phyloP scores from a whole-genome alignment of 208 protist genomes.

The Leishmania turanica region DNA sequence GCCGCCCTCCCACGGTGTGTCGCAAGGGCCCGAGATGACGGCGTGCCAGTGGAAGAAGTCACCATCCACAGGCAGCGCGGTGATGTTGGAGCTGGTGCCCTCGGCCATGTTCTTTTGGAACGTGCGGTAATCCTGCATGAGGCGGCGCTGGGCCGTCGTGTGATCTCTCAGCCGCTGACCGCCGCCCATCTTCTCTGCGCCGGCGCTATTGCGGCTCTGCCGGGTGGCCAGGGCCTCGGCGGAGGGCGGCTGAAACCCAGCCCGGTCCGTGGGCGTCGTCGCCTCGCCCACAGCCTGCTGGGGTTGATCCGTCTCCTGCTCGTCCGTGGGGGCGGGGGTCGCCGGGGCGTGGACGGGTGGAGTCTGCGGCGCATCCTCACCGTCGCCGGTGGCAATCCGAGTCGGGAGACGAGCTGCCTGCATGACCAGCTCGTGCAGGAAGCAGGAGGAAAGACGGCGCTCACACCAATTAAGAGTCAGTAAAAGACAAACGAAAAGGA shows the following conservation, averaged over 20 bases:
- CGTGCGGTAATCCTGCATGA: conserved; percentile 72
- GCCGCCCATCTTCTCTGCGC: conserved; percentile 34
- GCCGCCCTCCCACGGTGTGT: conserved; percentile 89
- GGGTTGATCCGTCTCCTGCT: not conserved
- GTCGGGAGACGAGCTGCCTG: conserved; percentile 4
- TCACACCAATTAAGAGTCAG: not conserved
- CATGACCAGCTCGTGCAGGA: not conserved
- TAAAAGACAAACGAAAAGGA: not conserved
- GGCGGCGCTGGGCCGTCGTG: conserved; percentile 54
- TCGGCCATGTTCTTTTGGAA: conserved; percentile 46
- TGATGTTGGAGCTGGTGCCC: conserved; percentile 50
- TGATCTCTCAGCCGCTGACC: conserved; percentile 35
- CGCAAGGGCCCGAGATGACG: conserved; percentile 79
- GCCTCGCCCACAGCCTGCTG: not conserved
- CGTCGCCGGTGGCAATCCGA: not conserved
- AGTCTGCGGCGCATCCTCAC: not conserved
- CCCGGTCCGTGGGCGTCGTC: not conserved
- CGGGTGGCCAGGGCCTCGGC: conserved; percentile 2
- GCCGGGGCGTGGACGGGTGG: not conserved
- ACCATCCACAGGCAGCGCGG: conserved; percentile 63
- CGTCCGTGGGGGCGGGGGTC: not conserved
- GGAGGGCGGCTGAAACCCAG: not conserved
- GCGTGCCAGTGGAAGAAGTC: conserved; percentile 89
- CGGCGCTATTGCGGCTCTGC: conserved; percentile 26
- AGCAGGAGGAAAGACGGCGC: not conserved